These are phyloP conservation scores for Solanum medicagineum DNA, from an alignment of 257 asterid genomes.

Conservation along the genomic window DNA sequence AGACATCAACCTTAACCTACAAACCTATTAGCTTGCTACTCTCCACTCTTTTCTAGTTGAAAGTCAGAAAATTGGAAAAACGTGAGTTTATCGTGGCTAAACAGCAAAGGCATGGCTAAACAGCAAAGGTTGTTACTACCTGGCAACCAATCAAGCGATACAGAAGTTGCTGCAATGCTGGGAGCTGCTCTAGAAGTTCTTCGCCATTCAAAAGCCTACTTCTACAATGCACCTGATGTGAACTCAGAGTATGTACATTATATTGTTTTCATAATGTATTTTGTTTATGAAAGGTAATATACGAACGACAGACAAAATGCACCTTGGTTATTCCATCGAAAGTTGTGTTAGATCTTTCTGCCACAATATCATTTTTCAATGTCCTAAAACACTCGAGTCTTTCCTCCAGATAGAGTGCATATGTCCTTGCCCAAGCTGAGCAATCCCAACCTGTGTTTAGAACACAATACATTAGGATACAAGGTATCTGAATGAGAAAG, in stretches of 20 bases:
- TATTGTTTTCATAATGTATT: background rate
- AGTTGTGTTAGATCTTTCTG: slow-evolving; percentile 43
- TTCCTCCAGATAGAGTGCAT: slow-evolving; percentile 77
- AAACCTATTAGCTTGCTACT: too few relatives aligned
- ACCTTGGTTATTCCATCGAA: slow-evolving; percentile 32
- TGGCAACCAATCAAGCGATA: slow-evolving; percentile 64
- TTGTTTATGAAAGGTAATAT: background rate
- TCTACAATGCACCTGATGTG: slow-evolving; percentile 31
- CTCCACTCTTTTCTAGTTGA: too few relatives aligned
- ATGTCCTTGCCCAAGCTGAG: slow-evolving; percentile 79
- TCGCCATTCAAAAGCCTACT: slow-evolving; percentile 30
- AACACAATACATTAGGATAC: background rate
- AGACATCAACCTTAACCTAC: too few relatives aligned
- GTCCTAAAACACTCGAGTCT: slow-evolving; percentile 65
- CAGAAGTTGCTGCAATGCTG: slow-evolving; percentile 71
- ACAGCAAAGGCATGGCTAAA: background rate
- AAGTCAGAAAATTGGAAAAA: background rate
- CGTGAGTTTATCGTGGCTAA: background rate
- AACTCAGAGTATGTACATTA: background rate
- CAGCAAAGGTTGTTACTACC: slow-evolving; percentile 20
- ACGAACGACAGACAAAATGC: background rate
- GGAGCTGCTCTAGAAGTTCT: slow-evolving; percentile 60
- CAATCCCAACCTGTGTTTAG: slow-evolving; percentile 85
- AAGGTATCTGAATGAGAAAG: background rate
- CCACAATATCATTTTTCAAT: slow-evolving; percentile 43